These are phyloP conservation scores for Fusarium decemcellulare DNA, from an alignment of 2,329 filamentous ascomycete species.

Conservation along the genomic window DNA sequence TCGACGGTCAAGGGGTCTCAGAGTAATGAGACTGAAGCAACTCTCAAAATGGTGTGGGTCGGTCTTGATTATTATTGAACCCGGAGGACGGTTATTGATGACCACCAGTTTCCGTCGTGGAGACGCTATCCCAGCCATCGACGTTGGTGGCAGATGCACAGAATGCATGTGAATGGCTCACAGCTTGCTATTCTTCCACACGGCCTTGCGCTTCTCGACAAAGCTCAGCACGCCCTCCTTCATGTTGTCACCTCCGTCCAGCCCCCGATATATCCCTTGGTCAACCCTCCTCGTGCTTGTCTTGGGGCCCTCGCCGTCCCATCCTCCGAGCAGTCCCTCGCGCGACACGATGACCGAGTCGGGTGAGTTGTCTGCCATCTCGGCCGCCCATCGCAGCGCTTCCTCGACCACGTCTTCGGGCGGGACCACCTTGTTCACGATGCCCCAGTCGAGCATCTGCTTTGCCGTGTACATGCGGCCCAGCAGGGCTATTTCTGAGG, in stretches of 20 bases:
- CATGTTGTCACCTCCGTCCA: conserved; percentile 80
- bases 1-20: background rate
- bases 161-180: conserved; percentile 49
- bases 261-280: conserved; percentile 69
- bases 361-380: conserved; percentile 77
- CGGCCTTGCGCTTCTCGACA: conserved; percentile 80
- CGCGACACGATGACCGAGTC: conserved; percentile 83
- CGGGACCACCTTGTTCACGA: conserved; percentile 74
- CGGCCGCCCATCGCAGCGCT: conserved; percentile 72
- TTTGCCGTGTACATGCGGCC: conserved; percentile 71
- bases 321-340: conserved; percentile 79
- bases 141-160: conserved; percentile 28
- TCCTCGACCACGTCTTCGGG: conserved; percentile 64
- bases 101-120: background rate
- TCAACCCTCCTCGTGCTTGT: conserved; percentile 71
- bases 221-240: conserved; percentile 82
- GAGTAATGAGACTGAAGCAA: background rate
- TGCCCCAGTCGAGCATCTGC: conserved; percentile 75
- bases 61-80: no score
- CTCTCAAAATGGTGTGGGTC: no score
- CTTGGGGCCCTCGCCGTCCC: conserved; percentile 78
- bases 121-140: conserved; percentile 21
- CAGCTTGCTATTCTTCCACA: conserved; percentile 76
- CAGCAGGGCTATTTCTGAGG: conserved; percentile 79
- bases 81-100: background rate